These are phyloP conservation scores for Marsdenia floribunda DNA, from an alignment of 257 asterid species.

Conservation along the genomic window DNA sequence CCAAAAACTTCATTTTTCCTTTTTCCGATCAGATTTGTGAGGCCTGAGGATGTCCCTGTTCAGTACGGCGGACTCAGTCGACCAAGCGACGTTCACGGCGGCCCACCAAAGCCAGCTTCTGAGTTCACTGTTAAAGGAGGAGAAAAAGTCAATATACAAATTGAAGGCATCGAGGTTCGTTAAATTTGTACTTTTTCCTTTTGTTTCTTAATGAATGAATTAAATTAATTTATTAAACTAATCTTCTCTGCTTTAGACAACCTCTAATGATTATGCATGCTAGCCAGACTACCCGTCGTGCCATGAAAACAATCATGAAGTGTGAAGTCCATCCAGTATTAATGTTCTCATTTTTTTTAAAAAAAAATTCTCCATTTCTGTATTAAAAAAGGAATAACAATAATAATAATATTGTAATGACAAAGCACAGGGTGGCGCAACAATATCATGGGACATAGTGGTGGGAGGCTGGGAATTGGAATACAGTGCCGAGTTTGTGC, in stretches of 20 bases:
- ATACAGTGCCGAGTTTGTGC: constrained; percentile 69
- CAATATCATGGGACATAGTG: constrained; percentile 79
- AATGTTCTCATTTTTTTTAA: too few relatives aligned
- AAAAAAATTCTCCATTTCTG: neutral
- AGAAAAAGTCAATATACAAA: constrained; percentile 86
- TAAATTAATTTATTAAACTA: neutral
- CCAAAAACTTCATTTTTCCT: neutral
- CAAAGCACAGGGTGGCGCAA: constrained; percentile 51
- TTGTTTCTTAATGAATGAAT: neutral
- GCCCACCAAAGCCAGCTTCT: constrained; percentile 84
- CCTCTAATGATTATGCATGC: neutral
- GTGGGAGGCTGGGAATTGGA: constrained; percentile 94
- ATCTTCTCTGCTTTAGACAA: neutral
- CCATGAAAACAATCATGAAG: neutral
- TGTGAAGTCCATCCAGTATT: too few relatives aligned
- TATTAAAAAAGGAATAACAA: too few relatives aligned
- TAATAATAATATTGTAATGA: too few relatives aligned
- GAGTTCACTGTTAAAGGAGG: constrained; percentile 85
- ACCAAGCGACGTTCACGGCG: constrained; percentile 42
- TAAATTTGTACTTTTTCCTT: neutral
- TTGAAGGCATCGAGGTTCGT: constrained; percentile 92
- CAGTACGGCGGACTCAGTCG: constrained; percentile 90
- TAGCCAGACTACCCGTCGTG: neutral
- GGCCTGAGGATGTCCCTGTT: constrained; percentile 78
- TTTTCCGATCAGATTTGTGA: constrained; percentile 43